Percentiles rank a stretch among this genome's conserved stretches.
phyloP scores from a whole-genome alignment of 2,329 filamentous ascomycete species.

The Phoma sp. region DNA sequence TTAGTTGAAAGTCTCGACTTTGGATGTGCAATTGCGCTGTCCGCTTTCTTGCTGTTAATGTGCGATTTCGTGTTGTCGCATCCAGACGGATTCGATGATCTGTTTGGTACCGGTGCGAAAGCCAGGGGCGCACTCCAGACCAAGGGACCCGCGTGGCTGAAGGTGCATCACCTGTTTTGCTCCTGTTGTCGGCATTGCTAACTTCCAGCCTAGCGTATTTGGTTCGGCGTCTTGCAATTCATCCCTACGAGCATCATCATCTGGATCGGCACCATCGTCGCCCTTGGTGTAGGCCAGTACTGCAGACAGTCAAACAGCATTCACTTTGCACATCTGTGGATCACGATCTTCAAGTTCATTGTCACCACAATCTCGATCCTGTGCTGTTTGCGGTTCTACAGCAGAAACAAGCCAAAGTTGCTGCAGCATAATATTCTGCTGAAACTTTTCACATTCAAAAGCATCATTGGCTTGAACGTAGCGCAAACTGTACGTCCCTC shows the following conservation, averaged over 20 bases:
- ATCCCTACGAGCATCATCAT: constrained; percentile 37
- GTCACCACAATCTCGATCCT: constrained; percentile 31
- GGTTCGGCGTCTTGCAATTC: constrained; percentile 43
- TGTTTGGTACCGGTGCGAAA: constrained; percentile 32
- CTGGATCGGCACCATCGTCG: constrained; percentile 35
- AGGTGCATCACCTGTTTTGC: constrained; percentile 19
- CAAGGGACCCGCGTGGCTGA: constrained; percentile 35
- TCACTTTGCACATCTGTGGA: constrained; percentile 43
- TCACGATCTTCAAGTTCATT: constrained; percentile 30
- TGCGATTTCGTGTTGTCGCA: constrained; percentile 40
- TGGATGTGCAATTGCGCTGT: constrained; percentile 39
- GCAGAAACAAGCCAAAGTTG: constrained; percentile 27
- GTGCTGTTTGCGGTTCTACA: constrained; percentile 33
- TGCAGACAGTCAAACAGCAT: constrained; percentile 38
- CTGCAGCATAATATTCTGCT: constrained; percentile 33
- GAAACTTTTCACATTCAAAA: constrained; percentile 42
- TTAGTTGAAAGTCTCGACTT: constrained; percentile 31
- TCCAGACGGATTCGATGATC: constrained; percentile 34
- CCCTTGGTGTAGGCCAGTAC: constrained; percentile 34
- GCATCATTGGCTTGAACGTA: constrained; percentile 39
- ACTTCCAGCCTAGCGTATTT: constrained; percentile 25
- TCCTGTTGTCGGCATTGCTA: not conserved
- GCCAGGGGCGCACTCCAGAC: constrained; percentile 18
- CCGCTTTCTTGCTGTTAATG: constrained; percentile 39
- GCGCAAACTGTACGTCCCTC: constrained; percentile 35